phyloP scores from a whole-genome alignment of 495 filamentous ascomycete genomes.

The Aspergillus haitiensis region DNA sequence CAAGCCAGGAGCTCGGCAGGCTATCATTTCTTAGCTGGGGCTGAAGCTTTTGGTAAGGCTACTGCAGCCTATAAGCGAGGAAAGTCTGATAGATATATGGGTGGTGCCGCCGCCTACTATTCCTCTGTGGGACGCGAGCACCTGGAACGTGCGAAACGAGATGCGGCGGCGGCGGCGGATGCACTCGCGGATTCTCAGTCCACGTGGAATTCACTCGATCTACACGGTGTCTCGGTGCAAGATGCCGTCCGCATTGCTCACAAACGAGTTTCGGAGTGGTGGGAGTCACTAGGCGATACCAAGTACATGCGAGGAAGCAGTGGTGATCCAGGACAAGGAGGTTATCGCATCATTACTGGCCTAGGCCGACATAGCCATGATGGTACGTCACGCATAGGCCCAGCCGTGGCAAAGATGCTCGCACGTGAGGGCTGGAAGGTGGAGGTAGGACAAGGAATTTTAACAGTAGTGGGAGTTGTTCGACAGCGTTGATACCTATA shows the following conservation, averaged over 20 bases:
- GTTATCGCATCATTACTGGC: slow-evolving; percentile 78
- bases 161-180: slow-evolving; percentile 56
- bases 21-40: slow-evolving; percentile 43
- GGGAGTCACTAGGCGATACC: slow-evolving; percentile 66
- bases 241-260: slow-evolving; percentile 76
- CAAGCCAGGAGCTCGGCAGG: slow-evolving; percentile 31
- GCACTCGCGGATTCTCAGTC: slow-evolving; percentile 62
- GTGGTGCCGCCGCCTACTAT: slow-evolving; percentile 67
- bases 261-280: slow-evolving; percentile 71
- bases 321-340: slow-evolving; percentile 41
- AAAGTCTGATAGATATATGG: slow-evolving; percentile 65
- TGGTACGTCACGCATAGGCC: slow-evolving; percentile 71
- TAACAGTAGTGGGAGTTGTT: slow-evolving; percentile 61
- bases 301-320: slow-evolving; percentile 46
- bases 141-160: slow-evolving; percentile 43
- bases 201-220: slow-evolving; percentile 59
- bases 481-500: slow-evolving; percentile 25
- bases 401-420: slow-evolving; percentile 77
- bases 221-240: slow-evolving; percentile 80
- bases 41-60: slow-evolving; percentile 59
- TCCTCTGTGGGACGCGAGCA: slow-evolving; percentile 56
- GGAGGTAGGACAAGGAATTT: slow-evolving; percentile 62
- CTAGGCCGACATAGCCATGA: slow-evolving; percentile 74
- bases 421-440: slow-evolving; percentile 80
- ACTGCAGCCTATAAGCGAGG: slow-evolving; percentile 59